A percentile compares a stretch with the other conserved stretches of the same genome.
phyloP scores from a whole-genome alignment of 2,329 filamentous ascomycete species.

The Pestalotiopsis sp. region DNA sequence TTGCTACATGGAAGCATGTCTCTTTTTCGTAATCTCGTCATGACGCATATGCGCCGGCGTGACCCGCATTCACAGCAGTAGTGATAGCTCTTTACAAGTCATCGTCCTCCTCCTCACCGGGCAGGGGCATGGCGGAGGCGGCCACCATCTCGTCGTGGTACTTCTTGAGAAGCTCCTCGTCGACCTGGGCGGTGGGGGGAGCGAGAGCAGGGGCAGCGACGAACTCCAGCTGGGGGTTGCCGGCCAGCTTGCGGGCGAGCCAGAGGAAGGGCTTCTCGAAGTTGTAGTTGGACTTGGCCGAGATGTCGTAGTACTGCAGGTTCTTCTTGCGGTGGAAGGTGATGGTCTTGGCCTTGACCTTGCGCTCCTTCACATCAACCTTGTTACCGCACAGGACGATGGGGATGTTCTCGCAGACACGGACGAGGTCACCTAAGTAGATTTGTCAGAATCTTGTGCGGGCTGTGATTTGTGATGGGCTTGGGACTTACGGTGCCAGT shows the following conservation, averaged over 20 bases:
- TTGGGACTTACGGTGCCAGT: constrained; percentile 92
- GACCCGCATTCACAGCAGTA: constrained; percentile 18
- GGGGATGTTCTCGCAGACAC: constrained; percentile 98
- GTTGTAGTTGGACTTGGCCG: constrained; percentile 99
- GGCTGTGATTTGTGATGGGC: constrained; percentile 9
- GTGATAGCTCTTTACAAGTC: constrained; percentile 51
- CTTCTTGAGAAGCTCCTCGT: constrained; percentile 77
- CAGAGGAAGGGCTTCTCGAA: constrained; percentile 99
- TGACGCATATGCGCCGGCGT: constrained; percentile 15
- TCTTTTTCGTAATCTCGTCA: constrained; percentile 10
- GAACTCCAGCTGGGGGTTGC: constrained; percentile 90
- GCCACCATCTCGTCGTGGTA: constrained; percentile 88
- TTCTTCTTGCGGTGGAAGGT: constrained; percentile 99
- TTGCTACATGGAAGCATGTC: constrained; percentile 13
- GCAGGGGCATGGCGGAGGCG: constrained; percentile 82
- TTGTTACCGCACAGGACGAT: constrained; percentile 99
- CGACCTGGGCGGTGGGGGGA: constrained; percentile 88
- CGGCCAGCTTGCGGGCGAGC: constrained; percentile 97
- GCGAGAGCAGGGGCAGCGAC: constrained; percentile 94
- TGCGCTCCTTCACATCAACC: constrained; percentile 99
- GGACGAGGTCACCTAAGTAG: constrained; percentile 84
- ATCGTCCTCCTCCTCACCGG: constrained; percentile 88
- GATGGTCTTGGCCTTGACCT: constrained; percentile 99
- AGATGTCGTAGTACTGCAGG: constrained; percentile 99
- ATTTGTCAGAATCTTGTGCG: constrained; percentile 18